phyloP scores from a whole-genome alignment of 495 filamentous ascomycete genomes.

The Neurospora sp. region DNA sequence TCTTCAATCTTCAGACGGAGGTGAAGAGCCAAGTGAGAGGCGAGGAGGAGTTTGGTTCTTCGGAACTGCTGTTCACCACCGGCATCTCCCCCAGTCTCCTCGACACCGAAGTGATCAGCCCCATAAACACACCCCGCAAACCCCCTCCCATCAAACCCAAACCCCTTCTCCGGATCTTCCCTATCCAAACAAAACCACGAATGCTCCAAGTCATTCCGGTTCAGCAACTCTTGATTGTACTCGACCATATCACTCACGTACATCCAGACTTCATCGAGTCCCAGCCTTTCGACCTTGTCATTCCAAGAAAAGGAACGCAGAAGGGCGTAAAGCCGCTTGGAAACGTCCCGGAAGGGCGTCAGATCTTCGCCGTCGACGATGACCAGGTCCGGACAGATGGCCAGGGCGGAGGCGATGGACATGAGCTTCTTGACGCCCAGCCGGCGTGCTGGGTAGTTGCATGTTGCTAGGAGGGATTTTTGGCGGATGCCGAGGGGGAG shows the following conservation, averaged over 20 bases:
- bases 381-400: conserved; percentile 72
- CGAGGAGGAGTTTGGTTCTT: conserved; percentile 50
- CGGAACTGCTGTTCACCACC: conserved; percentile 20
- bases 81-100: neutral
- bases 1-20: conserved; percentile 62
- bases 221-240: conserved; percentile 66
- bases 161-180: conserved; percentile 68
- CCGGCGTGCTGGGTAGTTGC: conserved; percentile 80
- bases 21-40: conserved; percentile 64
- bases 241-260: conserved; percentile 79
- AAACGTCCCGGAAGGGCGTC: conserved; percentile 73
- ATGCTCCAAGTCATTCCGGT: conserved; percentile 47
- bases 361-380: conserved; percentile 83
- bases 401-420: conserved; percentile 69
- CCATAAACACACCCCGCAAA: conserved; percentile 30
- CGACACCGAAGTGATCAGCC: neutral
- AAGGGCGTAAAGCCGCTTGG: conserved; percentile 66
- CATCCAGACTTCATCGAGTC: conserved; percentile 70
- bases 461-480: conserved; percentile 89
- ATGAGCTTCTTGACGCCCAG: conserved; percentile 76
- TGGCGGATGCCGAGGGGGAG: conserved; percentile 55
- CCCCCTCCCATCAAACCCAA: conserved; percentile 59
- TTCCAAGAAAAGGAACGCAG: conserved; percentile 64
- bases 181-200: conserved; percentile 76
- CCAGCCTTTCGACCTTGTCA: conserved; percentile 63